Conservation (phyloP, 257 asterid genomes). For the Solanum habrochaites region DNA sequence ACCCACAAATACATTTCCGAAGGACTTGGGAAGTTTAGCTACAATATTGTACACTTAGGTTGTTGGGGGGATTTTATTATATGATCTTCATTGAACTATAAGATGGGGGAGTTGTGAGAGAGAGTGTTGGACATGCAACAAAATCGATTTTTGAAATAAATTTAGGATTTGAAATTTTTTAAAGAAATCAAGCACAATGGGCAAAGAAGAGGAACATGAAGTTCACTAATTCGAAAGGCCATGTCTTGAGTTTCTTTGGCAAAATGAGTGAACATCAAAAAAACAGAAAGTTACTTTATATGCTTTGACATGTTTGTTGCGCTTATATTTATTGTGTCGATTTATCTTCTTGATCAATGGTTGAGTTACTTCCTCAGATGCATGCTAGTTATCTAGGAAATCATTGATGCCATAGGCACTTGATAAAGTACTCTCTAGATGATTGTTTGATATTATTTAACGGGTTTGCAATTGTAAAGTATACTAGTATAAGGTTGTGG, state of each 20-base stretch:
- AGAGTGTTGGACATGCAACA: background rate
- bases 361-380: background rate
- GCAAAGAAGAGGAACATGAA: background rate
- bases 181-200: background rate
- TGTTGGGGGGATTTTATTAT: background rate
- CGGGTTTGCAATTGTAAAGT: background rate
- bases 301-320: background rate
- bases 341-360: background rate
- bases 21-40: constrained; percentile 7
- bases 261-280: background rate
- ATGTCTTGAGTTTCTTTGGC: background rate
- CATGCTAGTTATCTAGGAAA: background rate
- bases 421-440: background rate
- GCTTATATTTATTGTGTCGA: background rate
- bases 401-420: background rate
- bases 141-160: background rate
- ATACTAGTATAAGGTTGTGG: background rate
- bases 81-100: background rate
- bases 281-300: background rate
- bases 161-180: background rate
- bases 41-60: background rate
- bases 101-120: background rate
- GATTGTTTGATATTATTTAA: background rate
- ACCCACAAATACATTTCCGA: constrained; percentile 3
- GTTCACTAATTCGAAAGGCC: background rate